A percentile compares a stretch with the other conserved stretches of the same genome.
Conservation (phyloP, 306 rosid genomes). For the Cyamopsis tetragonoloba region DNA sequence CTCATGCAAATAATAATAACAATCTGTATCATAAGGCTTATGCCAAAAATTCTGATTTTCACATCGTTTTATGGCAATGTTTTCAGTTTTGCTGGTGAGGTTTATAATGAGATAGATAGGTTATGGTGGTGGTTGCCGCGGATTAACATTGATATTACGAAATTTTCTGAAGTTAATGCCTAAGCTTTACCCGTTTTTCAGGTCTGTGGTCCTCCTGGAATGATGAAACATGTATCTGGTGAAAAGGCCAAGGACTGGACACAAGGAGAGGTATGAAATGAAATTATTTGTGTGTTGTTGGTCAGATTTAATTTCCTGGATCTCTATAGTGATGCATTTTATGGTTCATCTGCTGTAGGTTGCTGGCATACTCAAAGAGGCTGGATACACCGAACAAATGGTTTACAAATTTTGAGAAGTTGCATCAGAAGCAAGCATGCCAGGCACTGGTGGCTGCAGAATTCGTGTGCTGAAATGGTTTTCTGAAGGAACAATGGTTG, state of each 20-base stretch:
- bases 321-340: neutral
- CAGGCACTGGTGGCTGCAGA: neutral
- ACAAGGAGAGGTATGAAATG: constrained; percentile 88
- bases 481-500: constrained; percentile 22
- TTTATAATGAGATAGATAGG: neutral
- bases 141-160: neutral
- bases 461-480: constrained; percentile 28
- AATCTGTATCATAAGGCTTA: neutral
- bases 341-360: constrained; percentile 53
- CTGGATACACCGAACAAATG: constrained; percentile 90
- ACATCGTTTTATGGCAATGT: neutral
- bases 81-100: constrained; percentile 8
- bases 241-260: constrained; percentile 81
- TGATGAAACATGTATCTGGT: constrained; percentile 89
- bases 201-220: constrained; percentile 99
- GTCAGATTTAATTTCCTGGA: constrained; percentile 8
- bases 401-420: constrained; percentile 81
- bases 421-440: constrained; percentile 19
- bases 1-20: constrained; percentile 18
- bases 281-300: neutral
- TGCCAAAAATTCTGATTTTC: neutral
- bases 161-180: neutral
- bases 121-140: neutral
- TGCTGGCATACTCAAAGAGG: constrained; percentile 79
- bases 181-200: constrained; percentile 33